A percentile compares a stretch with the other conserved stretches of the same genome.
Conservation (phyloP, 2,329 filamentous ascomycete genomes). For the Endoconidiophora polonica region DNA sequence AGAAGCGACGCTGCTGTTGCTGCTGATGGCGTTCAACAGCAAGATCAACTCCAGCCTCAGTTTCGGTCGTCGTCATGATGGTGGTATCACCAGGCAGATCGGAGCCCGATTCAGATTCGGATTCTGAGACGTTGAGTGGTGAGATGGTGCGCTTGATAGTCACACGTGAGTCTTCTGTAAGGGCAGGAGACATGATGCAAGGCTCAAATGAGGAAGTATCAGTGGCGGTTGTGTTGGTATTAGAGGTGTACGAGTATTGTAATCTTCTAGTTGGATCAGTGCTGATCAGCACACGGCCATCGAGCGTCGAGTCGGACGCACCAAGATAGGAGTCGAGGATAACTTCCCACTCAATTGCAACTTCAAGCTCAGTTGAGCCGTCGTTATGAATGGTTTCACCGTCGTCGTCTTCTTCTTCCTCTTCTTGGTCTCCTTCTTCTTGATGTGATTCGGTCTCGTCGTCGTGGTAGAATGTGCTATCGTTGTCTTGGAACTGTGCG, state of each 20-base stretch:
- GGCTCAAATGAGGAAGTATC: background rate
- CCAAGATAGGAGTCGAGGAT: background rate
- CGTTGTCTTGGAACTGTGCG: background rate
- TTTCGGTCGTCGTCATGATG: background rate
- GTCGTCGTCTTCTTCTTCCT: slow-evolving; percentile 5
- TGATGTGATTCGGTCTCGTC: no score
- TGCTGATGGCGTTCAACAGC: background rate
- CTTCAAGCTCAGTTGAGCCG: slow-evolving; percentile 2
- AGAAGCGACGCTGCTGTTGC: background rate
- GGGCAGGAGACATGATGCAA: slow-evolving; percentile 3
- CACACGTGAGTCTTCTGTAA: slow-evolving; percentile 8
- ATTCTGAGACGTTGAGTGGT: slow-evolving; percentile 5
- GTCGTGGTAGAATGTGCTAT: background rate
- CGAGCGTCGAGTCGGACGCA: background rate
- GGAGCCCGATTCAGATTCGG: background rate
- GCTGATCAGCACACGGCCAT: background rate
- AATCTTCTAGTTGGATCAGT: background rate
- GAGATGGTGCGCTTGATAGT: slow-evolving; percentile 9
- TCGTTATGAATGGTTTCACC: background rate
- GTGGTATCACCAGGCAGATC: background rate
- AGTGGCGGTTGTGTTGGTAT: slow-evolving; percentile 2
- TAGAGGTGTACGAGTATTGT: background rate
- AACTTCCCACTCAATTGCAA: slow-evolving; percentile 7
- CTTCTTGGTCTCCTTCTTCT: background rate
- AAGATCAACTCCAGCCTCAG: background rate